Evolutionary conservation across 345 rosid genomes (phyloP).

Genomic region (Ceriops tagal): DNA sequence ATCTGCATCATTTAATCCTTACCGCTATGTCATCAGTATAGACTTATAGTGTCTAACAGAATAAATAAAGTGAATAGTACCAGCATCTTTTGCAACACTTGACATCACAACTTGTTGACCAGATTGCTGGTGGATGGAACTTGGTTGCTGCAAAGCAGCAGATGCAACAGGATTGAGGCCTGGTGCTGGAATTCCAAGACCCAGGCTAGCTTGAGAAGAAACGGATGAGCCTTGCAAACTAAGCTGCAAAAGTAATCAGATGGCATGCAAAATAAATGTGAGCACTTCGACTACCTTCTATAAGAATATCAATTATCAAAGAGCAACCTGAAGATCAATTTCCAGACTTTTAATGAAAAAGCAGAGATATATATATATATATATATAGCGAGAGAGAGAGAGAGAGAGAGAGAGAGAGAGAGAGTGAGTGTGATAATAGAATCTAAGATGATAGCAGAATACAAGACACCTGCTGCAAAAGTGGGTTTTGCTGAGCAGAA

Average conservation of each 20-base stretch:
- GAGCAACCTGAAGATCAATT: not conserved
- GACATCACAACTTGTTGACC: constrained; percentile 56
- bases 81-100: constrained; percentile 48
- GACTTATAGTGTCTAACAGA: not conserved
- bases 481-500: constrained; percentile 77
- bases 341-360: not conserved
- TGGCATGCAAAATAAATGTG: constrained; percentile 1
- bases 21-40: not conserved
- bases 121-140: constrained; percentile 58
- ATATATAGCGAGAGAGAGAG: too few relatives aligned
- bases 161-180: constrained; percentile 50
- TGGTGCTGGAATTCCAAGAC: constrained; percentile 68
- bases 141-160: constrained; percentile 60
- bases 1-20: constrained; percentile 44
- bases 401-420: too few relatives aligned
- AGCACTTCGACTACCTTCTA: too few relatives aligned
- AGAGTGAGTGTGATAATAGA: not conserved
- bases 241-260: constrained; percentile 36
- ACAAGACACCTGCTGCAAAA: constrained; percentile 66
- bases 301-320: not conserved
- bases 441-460: constrained; percentile 15
- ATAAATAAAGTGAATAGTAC: constrained; percentile 26
- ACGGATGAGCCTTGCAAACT: constrained; percentile 59
- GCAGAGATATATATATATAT: too few relatives aligned
- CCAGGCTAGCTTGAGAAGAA: constrained; percentile 66